These are phyloP conservation scores for Meripilus lineatus DNA, from an alignment of 1,284 basidiomycete genomes.

Conservation along the genomic window DNA sequence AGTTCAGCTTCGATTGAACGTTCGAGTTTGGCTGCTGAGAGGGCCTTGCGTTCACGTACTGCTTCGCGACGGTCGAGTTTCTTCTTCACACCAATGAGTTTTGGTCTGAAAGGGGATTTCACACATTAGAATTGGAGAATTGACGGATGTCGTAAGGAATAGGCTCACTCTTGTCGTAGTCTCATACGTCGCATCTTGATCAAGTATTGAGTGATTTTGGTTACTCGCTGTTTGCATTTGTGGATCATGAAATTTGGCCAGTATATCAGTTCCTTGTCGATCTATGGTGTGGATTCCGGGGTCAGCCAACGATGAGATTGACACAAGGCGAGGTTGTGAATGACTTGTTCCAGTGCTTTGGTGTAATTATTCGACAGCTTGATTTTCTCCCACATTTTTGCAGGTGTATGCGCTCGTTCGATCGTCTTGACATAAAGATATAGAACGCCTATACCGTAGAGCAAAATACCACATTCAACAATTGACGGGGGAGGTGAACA, in stretches of 20 bases:
- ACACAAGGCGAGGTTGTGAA: conserved; percentile 2
- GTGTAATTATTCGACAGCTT: conserved; percentile 92
- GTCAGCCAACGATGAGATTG: neutral
- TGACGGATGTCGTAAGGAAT: conserved; percentile 5
- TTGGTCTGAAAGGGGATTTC: conserved; percentile 55
- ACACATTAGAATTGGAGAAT: conserved; percentile 1
- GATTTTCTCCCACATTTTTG: conserved; percentile 96
- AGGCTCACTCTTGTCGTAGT: conserved; percentile 81
- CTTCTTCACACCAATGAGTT: conserved; percentile 94
- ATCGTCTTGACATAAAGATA: conserved; percentile 99
- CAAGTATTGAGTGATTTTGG: conserved; percentile 98
- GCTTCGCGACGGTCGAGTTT: conserved; percentile 95
- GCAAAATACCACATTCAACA: neutral
- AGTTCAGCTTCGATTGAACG: conserved; percentile 95
- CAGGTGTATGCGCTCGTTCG: conserved; percentile 93
- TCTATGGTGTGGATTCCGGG: conserved; percentile 43
- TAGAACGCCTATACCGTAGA: conserved; percentile 57
- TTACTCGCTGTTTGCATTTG: conserved; percentile 98
- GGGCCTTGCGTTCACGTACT: conserved; percentile 91
- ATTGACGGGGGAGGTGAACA: neutral
- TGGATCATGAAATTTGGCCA: conserved; percentile 98
- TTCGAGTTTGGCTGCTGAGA: conserved; percentile 92
- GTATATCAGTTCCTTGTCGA: conserved; percentile 92
- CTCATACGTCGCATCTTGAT: conserved; percentile 96
- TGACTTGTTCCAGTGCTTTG: conserved; percentile 90